phyloP scores from a whole-genome alignment of 306 rosid genomes.

The Potentilla sterilis region DNA sequence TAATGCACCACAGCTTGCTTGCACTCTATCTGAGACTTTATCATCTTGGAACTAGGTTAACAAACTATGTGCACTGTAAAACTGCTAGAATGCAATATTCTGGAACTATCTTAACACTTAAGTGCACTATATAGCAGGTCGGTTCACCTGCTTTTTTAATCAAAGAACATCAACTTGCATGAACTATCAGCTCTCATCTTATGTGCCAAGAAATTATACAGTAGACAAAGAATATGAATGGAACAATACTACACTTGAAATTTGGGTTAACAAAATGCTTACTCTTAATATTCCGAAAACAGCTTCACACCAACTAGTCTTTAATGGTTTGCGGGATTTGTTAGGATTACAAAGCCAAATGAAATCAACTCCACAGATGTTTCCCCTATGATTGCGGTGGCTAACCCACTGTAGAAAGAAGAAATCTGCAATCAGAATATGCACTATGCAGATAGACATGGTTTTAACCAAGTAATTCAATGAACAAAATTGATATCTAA shows the following conservation, averaged over 20 bases:
- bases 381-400: conserved; percentile 95
- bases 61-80: background rate
- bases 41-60: no score
- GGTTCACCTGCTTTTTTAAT: no score
- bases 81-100: background rate
- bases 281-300: conserved; percentile 84
- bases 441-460: background rate
- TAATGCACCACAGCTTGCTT: no score
- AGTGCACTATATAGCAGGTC: background rate
- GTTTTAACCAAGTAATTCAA: background rate
- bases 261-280: background rate
- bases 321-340: conserved; percentile 63
- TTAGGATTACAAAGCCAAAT: conserved; percentile 97
- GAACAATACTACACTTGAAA: background rate
- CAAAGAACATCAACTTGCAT: background rate
- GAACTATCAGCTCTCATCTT: background rate
- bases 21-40: no score
- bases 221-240: background rate
- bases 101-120: background rate
- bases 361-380: conserved; percentile 95
- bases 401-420: conserved; percentile 83
- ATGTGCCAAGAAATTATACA: background rate
- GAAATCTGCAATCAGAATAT: background rate
- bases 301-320: conserved; percentile 94
- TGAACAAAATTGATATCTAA: background rate